phyloP scores from a whole-genome alignment of 1,139 yeast genomes.

The Taphrina betulina region DNA sequence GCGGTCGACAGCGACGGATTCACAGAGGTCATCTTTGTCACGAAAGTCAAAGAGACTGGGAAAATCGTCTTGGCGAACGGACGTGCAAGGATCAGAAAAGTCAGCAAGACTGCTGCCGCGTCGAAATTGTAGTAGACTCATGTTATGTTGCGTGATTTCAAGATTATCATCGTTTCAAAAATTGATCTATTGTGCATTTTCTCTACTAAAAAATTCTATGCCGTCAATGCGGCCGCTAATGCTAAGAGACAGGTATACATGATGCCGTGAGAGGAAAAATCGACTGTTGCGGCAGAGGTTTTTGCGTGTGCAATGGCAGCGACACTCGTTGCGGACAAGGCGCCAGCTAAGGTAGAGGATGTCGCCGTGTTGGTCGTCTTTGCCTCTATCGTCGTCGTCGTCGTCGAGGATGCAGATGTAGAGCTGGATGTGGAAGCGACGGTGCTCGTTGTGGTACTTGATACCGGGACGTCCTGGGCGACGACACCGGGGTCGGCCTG shows the following conservation, averaged over 20 bases:
- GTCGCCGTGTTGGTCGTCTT: not conserved
- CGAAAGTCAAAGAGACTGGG: slow-evolving; percentile 29
- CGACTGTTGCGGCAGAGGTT: too few species aligned
- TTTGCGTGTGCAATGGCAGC: too few species aligned
- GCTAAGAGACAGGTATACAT: too few species aligned
- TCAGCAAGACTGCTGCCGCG: not conserved
- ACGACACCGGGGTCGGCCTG: too few species aligned
- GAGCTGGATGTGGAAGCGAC: not conserved
- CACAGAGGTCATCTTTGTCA: slow-evolving; percentile 24
- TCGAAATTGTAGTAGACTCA: too few species aligned
- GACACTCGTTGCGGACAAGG: not conserved
- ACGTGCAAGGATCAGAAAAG: slow-evolving; percentile 24
- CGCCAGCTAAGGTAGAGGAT: not conserved
- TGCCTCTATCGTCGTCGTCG: not conserved
- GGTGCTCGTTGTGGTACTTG: not conserved
- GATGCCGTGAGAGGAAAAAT: too few species aligned
- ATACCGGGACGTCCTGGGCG: not conserved
- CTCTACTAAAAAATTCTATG: too few species aligned
- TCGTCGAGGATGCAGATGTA: not conserved
- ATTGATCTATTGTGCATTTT: too few species aligned
- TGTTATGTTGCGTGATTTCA: too few species aligned
- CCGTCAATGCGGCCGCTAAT: too few species aligned
- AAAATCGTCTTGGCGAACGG: slow-evolving; percentile 28
- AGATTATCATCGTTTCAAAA: too few species aligned
- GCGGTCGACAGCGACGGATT: slow-evolving; percentile 5